These are phyloP conservation scores for Candida boleticola DNA, from an alignment of 805 yeast genomes.

Conservation along the genomic window DNA sequence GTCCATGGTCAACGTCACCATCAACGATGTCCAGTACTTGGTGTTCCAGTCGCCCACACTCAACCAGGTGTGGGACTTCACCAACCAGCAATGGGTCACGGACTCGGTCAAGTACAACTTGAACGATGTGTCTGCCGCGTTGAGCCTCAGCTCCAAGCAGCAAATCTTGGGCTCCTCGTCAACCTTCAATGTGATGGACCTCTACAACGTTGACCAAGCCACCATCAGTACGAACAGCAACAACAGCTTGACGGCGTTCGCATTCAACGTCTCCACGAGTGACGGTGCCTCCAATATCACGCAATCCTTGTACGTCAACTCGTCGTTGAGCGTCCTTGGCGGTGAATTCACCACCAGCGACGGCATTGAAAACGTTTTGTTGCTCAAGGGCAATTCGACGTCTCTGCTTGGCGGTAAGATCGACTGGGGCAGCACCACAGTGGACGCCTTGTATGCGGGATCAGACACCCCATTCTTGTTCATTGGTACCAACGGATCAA, in stretches of 20 bases:
- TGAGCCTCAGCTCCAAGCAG: conserved; percentile 8
- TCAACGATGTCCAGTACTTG: conserved; percentile 40
- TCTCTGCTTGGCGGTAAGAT: background rate
- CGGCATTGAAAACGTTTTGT: conserved; percentile 25
- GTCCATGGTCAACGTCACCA: conserved; percentile 32
- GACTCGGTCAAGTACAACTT: conserved; percentile 23
- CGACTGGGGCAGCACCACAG: conserved; percentile 24
- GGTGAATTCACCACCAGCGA: conserved; percentile 48
- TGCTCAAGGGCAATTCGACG: conserved; percentile 18
- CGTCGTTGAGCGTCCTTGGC: conserved; percentile 52
- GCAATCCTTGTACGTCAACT: conserved; percentile 47
- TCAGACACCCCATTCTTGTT: conserved; percentile 32
- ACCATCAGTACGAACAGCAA: conserved; percentile 12
- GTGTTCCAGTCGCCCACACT: conserved; percentile 30
- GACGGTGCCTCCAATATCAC: conserved; percentile 15
- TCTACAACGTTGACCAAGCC: conserved; percentile 25
- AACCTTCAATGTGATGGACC: conserved; percentile 34
- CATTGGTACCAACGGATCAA: conserved; percentile 46
- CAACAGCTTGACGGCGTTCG: conserved; percentile 20
- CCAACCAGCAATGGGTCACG: conserved; percentile 33
- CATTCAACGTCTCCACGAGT: conserved; percentile 18
- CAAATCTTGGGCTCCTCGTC: conserved; percentile 12
- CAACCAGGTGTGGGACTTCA: conserved; percentile 41
- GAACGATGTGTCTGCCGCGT: conserved; percentile 20
- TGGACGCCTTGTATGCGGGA: conserved; percentile 36